Evolutionary conservation across 2,329 filamentous ascomycete species (phyloP).

Genomic region (Cordyceps cicadae): DNA sequence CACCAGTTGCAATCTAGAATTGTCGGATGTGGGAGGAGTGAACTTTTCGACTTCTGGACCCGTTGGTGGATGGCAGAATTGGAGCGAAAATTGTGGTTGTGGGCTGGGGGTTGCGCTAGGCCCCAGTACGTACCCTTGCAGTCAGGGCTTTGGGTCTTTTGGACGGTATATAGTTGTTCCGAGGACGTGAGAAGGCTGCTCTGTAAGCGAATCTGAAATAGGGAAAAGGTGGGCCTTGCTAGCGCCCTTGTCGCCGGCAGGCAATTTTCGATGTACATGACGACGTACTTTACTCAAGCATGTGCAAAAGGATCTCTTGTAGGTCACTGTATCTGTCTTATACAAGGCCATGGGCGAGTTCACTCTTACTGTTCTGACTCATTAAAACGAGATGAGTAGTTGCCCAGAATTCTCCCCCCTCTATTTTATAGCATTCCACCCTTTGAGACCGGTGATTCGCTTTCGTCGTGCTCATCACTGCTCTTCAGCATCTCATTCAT

Average conservation of each 20-base stretch:
- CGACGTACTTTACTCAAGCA: background rate
- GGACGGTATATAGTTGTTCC: conserved; percentile 1
- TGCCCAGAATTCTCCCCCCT: background rate
- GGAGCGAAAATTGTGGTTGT: conserved; percentile 32
- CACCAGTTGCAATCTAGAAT: conserved; percentile 40
- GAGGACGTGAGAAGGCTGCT: background rate
- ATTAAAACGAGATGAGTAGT: background rate
- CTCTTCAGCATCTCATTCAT: background rate
- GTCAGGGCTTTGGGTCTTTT: conserved; percentile 18
- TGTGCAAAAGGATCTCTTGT: background rate
- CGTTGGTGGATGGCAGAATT: conserved; percentile 26
- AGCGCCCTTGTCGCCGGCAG: background rate
- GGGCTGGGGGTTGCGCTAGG: conserved; percentile 33
- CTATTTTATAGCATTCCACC: background rate
- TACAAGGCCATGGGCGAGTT: background rate
- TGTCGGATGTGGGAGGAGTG: conserved; percentile 29
- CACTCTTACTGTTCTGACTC: background rate
- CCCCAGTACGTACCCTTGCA: conserved; percentile 24
- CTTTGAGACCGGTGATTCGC: background rate
- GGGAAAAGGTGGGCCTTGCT: background rate
- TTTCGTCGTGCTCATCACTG: background rate
- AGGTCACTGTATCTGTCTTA: background rate
- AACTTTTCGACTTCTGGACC: conserved; percentile 26
- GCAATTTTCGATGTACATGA: background rate
- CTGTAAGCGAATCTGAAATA: conserved; percentile 2